Conservation (phyloP, 2,329 filamentous ascomycete genomes). For the Coniochaeta pulveracea region DNA sequence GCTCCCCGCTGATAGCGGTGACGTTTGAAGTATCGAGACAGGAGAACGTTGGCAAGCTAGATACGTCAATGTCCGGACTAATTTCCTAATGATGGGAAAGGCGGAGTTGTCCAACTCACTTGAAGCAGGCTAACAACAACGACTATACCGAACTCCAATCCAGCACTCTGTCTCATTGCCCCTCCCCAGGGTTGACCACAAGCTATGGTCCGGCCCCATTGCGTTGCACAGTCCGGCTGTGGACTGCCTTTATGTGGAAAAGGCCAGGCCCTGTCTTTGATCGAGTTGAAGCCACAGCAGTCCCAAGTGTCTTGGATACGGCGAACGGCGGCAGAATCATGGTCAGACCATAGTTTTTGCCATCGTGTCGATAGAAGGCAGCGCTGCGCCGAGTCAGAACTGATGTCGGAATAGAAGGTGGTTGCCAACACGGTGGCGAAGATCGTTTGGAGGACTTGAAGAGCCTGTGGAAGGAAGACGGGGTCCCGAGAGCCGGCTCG, state of each 20-base stretch:
- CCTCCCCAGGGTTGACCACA: slow-evolving; percentile 47
- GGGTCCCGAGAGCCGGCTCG: slow-evolving; percentile 6
- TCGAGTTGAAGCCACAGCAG: slow-evolving; percentile 53
- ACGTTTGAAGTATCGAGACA: background rate
- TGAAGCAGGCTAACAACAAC: slow-evolving; percentile 42
- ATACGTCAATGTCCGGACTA: background rate
- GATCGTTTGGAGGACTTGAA: slow-evolving; percentile 31
- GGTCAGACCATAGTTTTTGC: slow-evolving; percentile 37
- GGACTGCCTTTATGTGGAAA: slow-evolving; percentile 27
- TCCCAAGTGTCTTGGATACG: slow-evolving; percentile 53
- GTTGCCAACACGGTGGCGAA: slow-evolving; percentile 32
- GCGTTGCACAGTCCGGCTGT: slow-evolving; percentile 27
- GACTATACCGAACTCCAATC: slow-evolving; percentile 42
- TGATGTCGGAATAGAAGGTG: slow-evolving; percentile 22
- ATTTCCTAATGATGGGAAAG: background rate
- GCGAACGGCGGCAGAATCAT: slow-evolving; percentile 38
- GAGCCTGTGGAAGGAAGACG: slow-evolving; percentile 18
- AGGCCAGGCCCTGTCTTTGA: slow-evolving; percentile 51
- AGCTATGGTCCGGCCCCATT: slow-evolving; percentile 30
- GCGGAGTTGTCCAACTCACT: slow-evolving; percentile 24
- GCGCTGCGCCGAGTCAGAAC: slow-evolving; percentile 21
- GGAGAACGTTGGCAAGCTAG: background rate
- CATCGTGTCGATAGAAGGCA: slow-evolving; percentile 48
- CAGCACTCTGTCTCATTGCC: slow-evolving; percentile 39
- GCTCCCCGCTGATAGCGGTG: no score